These are phyloP conservation scores for Hymenoscyphus salicellus DNA, from an alignment of 2,329 filamentous ascomycete genomes.

Conservation along the genomic window DNA sequence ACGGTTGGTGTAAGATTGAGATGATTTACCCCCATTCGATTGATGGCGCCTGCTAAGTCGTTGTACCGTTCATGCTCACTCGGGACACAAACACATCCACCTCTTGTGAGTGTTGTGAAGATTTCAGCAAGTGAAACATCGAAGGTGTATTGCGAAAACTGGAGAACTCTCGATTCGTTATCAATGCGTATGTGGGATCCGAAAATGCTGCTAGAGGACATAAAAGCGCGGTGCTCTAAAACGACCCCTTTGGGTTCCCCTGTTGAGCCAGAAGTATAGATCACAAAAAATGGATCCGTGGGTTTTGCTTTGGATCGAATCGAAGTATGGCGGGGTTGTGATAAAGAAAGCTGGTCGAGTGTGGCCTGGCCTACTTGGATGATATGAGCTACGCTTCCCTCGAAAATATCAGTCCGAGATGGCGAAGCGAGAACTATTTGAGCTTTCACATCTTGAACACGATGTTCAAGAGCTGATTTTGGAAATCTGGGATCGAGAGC, in stretches of 20 bases:
- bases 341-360: neutral
- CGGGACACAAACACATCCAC: conserved; percentile 22
- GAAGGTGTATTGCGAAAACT: conserved; percentile 22
- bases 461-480: conserved; percentile 23
- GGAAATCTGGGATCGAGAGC: conserved; percentile 34
- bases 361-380: conserved; percentile 3
- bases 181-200: conserved; percentile 12
- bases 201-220: conserved; percentile 10
- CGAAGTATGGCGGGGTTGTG: neutral
- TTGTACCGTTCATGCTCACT: conserved; percentile 22
- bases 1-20: conserved; percentile 22
- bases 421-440: conserved; percentile 9
- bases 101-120: conserved; percentile 19
- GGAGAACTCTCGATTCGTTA: conserved; percentile 16
- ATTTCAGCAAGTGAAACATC: conserved; percentile 19
- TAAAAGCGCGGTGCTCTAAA: conserved; percentile 15
- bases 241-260: conserved; percentile 22
- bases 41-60: conserved; percentile 16
- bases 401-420: conserved; percentile 3
- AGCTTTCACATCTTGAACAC: conserved; percentile 7
- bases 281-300: conserved; percentile 16
- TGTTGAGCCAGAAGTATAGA: conserved; percentile 23
- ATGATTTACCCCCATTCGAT: conserved; percentile 17
- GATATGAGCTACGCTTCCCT: conserved; percentile 4
- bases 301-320: neutral